Evolutionary conservation across 306 rosid genomes (phyloP).

Genomic region (Castanospermum australe): DNA sequence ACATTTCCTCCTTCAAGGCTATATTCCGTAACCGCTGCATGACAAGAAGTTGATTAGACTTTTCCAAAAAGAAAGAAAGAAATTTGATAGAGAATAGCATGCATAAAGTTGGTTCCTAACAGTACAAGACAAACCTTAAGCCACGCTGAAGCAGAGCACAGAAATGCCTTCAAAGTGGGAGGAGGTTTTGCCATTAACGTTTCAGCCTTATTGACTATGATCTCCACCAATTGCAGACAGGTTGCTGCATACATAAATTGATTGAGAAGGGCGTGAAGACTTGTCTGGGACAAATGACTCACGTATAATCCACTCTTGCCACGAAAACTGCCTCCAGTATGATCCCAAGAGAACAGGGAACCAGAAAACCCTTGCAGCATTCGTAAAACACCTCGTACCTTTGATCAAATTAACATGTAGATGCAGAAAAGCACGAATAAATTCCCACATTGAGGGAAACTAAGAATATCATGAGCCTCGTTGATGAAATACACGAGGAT

Average conservation of each 20-base stretch:
- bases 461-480: not conserved
- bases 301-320: slow-evolving; percentile 61
- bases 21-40: slow-evolving; percentile 69
- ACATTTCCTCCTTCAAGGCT: slow-evolving; percentile 72
- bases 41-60: not conserved
- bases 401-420: slow-evolving; percentile 15
- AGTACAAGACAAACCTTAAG: slow-evolving; percentile 53
- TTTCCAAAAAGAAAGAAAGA: not conserved
- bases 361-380: slow-evolving; percentile 88
- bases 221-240: slow-evolving; percentile 65
- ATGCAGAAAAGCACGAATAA: not conserved
- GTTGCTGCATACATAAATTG: slow-evolving; percentile 81
- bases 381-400: slow-evolving; percentile 90
- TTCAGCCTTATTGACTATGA: slow-evolving; percentile 46
- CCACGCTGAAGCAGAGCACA: slow-evolving; percentile 67
- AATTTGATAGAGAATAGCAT: not conserved
- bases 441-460: not conserved
- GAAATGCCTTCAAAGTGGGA: slow-evolving; percentile 80
- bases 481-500: not conserved
- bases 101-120: not conserved
- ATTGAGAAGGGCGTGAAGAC: slow-evolving; percentile 61
- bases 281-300: slow-evolving; percentile 65
- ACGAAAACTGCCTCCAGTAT: slow-evolving; percentile 38
- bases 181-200: slow-evolving; percentile 41
- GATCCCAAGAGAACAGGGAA: slow-evolving; percentile 72